phyloP scores from a whole-genome alignment of 1,284 basidiomycete genomes.

The Cryptococcus wingfieldii region DNA sequence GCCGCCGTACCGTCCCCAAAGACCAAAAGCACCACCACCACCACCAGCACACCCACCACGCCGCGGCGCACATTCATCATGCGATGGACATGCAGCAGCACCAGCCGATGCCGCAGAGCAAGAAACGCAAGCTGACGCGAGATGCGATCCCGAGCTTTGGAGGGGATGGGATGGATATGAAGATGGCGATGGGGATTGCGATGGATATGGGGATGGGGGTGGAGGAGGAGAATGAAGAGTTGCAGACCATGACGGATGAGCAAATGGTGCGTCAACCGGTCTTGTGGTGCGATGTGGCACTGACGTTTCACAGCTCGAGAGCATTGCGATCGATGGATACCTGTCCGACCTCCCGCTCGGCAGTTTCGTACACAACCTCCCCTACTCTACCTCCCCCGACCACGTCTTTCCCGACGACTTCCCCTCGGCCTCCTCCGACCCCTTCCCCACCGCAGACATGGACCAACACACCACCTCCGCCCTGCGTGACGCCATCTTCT shows the following conservation, averaged over 20 bases:
- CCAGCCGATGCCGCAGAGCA: conserved; percentile 10
- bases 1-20: conserved; percentile 45
- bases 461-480: conserved; percentile 48
- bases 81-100: conserved; percentile 6
- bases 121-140: conserved; percentile 43
- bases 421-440: conserved; percentile 21
- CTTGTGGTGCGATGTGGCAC: not conserved
- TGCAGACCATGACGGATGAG: conserved; percentile 42
- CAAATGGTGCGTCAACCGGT: conserved; percentile 38
- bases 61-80: conserved; percentile 11
- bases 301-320: conserved; percentile 33
- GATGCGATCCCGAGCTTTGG: conserved; percentile 26
- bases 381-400: conserved; percentile 24
- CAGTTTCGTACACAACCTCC: conserved; percentile 44
- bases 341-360: conserved; percentile 45
- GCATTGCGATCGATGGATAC: conserved; percentile 46
- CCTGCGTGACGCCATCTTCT: conserved; percentile 47
- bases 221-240: conserved; percentile 45
- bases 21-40: conserved; percentile 29
- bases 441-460: conserved; percentile 40
- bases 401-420: conserved; percentile 34
- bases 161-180: conserved; percentile 38
- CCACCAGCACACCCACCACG: conserved; percentile 17
- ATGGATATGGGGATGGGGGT: conserved; percentile 43
- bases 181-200: conserved; percentile 46